Evolutionary conservation across 73 alveolate genomes (phyloP).

Genomic region (Blepharisma japonicum): DNA sequence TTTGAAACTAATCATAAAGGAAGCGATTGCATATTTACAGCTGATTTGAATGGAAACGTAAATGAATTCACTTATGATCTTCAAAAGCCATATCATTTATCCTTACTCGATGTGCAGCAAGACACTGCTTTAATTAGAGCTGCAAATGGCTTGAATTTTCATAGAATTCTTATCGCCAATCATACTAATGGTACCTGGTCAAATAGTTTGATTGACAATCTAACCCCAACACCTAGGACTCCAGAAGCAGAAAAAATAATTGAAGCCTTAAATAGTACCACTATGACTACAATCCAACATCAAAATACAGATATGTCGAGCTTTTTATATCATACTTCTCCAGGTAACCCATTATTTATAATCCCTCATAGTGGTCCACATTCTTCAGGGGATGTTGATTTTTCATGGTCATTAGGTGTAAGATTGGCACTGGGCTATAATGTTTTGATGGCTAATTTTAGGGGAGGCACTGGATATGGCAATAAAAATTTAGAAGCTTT

Average conservation of each 20-base stretch:
- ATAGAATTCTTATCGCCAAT: neutral
- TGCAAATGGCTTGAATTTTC: neutral
- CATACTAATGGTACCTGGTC: neutral
- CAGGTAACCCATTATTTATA: neutral
- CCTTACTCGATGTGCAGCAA: neutral
- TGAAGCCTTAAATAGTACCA: neutral
- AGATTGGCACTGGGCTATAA: conserved; percentile 34
- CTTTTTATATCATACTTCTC: neutral
- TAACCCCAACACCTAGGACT: neutral
- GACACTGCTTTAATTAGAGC: neutral
- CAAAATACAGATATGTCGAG: neutral
- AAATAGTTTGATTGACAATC: neutral
- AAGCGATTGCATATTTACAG: neutral
- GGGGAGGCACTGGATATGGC: conserved; percentile 53
- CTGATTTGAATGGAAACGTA: neutral
- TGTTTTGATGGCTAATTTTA: conserved; percentile 37
- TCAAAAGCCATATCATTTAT: neutral
- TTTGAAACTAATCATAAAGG: neutral
- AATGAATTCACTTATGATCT: neutral
- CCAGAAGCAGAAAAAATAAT: neutral
- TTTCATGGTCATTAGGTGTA: neutral
- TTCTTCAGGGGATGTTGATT: neutral
- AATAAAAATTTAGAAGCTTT: conserved; percentile 34
- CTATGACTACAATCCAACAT: neutral
- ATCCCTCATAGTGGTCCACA: neutral